Base-by-base conservation (phyloP, 148 eudicot species). In the Fagopyrum esculentum region DNA sequence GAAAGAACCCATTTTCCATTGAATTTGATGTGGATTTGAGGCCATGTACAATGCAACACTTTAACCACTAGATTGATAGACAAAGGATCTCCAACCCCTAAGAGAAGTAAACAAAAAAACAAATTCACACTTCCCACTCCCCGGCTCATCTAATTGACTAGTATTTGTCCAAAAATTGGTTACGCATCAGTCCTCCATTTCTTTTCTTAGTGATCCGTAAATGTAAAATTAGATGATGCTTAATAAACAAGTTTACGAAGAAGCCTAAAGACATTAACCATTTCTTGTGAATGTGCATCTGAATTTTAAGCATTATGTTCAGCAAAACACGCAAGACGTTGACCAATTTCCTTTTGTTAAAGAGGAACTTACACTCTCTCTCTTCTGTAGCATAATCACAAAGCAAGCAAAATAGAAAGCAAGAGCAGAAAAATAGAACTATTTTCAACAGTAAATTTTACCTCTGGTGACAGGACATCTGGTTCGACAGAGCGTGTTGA, bases 401-500 rank as follows among this genome's bases (percentile, higher is more conserved):
- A 19, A 19, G 63, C 70, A 66, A 35, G 46, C 46, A 66, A 40
- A 12, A 66, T 12, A 66, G 15, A 63, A 63, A 45, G 75, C 43
- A 29, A 77, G 19, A 40, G 55, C 6, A 44, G 6, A 40, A 69
- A 44, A 35, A 71, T 10, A 30, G 17, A 66, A 13, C 17, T 8
- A 46, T 35, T 66, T 35, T 40, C 26, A 66, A 43, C 57, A 48
- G 77, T 16, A 76, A 61, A 54, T 15, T 47, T 80, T 85, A 96
- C 99, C 99, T 96, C 99, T 22, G 99, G 89, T 54, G 99, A 92
- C 59, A 96, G 91, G 77, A 88, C 97, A 84, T 91, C 99, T 77
- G 89, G 99, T 73, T 96, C 98, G 74, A 92, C 98, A 43, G 99
- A 90, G 60, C 97, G 99, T 44, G 98, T 89, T 61, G 99, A 92